These are phyloP conservation scores for Tetrapyrgos nigripes DNA, from an alignment of 1,284 basidiomycete species.

Conservation along the genomic window DNA sequence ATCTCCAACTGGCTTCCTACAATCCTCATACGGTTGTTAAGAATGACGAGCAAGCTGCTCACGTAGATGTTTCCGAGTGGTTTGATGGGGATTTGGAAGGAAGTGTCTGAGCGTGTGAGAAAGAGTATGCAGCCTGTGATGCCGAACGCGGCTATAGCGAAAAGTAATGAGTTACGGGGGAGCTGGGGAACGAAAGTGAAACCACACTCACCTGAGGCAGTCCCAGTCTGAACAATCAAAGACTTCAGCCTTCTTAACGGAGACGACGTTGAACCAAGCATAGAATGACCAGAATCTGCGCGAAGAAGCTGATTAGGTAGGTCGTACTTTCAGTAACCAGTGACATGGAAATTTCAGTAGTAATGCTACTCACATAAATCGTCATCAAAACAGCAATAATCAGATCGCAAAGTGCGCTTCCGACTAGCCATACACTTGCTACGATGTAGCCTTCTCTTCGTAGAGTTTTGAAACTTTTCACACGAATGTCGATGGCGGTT, in stretches of 20 bases:
- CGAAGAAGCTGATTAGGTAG: conserved; percentile 10
- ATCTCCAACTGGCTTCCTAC: background rate
- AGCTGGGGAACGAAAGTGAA: background rate
- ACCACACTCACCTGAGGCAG: background rate
- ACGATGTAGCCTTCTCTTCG: background rate
- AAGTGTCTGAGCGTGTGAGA: conserved; percentile 31
- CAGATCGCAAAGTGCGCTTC: conserved; percentile 34
- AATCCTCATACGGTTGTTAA: conserved; percentile 22
- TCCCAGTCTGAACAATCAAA: conserved; percentile 38
- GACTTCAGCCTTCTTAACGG: conserved; percentile 19
- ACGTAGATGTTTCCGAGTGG: conserved; percentile 40
- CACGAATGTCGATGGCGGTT: background rate
- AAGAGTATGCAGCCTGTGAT: conserved; percentile 35
- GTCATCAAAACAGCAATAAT: conserved; percentile 32
- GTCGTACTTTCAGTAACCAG: no score
- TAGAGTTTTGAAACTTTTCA: background rate
- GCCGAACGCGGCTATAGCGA: conserved; percentile 34
- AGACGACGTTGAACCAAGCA: conserved; percentile 21
- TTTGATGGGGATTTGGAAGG: conserved; percentile 35
- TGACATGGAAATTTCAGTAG: background rate
- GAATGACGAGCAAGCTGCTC: conserved; percentile 34
- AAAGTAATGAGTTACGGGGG: background rate
- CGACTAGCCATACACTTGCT: conserved; percentile 27
- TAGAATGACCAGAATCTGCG: conserved; percentile 26
- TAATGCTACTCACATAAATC: conserved; percentile 17